Percentiles rank a stretch among this genome's conserved stretches.
Evolutionary conservation across 805 yeast genomes (phyloP).

Genomic region (Candida vartiovaarae): DNA sequence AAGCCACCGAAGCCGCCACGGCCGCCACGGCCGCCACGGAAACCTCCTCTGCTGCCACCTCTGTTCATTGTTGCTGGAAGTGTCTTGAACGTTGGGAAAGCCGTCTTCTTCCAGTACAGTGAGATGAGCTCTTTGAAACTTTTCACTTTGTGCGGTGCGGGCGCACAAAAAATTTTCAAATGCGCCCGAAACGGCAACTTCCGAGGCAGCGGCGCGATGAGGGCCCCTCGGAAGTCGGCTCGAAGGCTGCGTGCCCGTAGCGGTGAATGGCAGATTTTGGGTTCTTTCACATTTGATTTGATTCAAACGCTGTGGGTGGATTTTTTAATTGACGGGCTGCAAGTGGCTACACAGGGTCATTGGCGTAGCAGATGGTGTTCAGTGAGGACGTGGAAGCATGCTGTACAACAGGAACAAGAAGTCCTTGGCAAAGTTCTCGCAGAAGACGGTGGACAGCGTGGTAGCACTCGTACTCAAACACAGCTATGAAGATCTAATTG

Average conservation of each 20-base stretch:
- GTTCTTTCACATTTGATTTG: background rate
- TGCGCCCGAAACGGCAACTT: conserved; percentile 1
- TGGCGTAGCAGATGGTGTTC: too few relatives aligned
- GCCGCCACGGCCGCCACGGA: conserved; percentile 60
- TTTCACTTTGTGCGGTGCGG: background rate
- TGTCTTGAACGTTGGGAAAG: background rate
- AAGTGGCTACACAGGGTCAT: too few relatives aligned
- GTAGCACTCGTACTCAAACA: background rate
- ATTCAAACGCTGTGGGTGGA: too few relatives aligned
- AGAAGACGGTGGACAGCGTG: conserved; percentile 1
- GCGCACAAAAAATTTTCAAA: conserved; percentile 8
- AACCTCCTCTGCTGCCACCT: conserved; percentile 46
- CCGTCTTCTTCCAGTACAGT: too few relatives aligned
- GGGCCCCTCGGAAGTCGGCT: too few relatives aligned
- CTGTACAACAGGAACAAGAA: background rate
- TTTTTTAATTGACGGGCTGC: too few relatives aligned
- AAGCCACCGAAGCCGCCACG: conserved; percentile 50
- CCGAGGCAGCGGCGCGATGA: background rate
- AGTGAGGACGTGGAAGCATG: too few relatives aligned
- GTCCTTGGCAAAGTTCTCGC: conserved; percentile 2
- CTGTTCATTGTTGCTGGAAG: conserved; percentile 28
- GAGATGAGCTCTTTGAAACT: conserved; percentile 9
- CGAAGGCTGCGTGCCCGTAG: too few relatives aligned
- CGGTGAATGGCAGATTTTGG: too few relatives aligned
- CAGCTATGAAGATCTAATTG: background rate